Base-by-base conservation (phyloP, 2,329 filamentous ascomycete genomes). In the Ploettnerulaceae sp. region DNA sequence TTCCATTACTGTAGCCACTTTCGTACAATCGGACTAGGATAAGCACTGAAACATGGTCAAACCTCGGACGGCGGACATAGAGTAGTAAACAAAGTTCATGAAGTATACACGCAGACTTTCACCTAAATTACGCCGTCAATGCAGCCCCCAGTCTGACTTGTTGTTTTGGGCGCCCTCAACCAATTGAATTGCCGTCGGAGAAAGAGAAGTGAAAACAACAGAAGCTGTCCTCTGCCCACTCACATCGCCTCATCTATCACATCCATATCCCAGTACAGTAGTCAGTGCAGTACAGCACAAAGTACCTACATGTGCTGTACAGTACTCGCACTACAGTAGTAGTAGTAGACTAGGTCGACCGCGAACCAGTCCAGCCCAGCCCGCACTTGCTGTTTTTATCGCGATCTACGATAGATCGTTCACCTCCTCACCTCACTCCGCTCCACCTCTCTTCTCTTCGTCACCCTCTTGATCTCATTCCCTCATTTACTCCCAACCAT, bases 121-220 rank as follows among this genome's bases (percentile, higher is more conserved):
- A 18, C 32, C 82, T 0, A 49, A 52, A 49, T 48, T 52, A 44
- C 49, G 26, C 42, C 28, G 20, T 43, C 43, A 37, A 50, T 49
- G 50, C 40, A 53, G 29, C 18, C 34, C 15, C 24, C 31, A 45
- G 32, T 25, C 34, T 21, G 9, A 39, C 12, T 32, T 51, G 49
- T 53, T 50, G 45, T 48, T 40, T 41, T 24, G 32, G 20, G 20
- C 14, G 21, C 26, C 18, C 14, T 37, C 20, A 45, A 21, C 51
- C 47, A 49, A 49, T 53, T 25, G 32, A n/a, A 48, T 31, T 22
- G 17, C n/a, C 7, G 5, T 8, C 17, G 4, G 2, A 25, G 12
- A 15, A 14, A 14, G 22, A 39, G 25, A 25, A 39, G 28, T n/a
- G n/a, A 52, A 46, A 39, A 39, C 36, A 39, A 28, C 36, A 39